Evolutionary conservation across 2,329 filamentous ascomycete genomes (phyloP).

Genomic region (Annulohypoxylon truncatum): DNA sequence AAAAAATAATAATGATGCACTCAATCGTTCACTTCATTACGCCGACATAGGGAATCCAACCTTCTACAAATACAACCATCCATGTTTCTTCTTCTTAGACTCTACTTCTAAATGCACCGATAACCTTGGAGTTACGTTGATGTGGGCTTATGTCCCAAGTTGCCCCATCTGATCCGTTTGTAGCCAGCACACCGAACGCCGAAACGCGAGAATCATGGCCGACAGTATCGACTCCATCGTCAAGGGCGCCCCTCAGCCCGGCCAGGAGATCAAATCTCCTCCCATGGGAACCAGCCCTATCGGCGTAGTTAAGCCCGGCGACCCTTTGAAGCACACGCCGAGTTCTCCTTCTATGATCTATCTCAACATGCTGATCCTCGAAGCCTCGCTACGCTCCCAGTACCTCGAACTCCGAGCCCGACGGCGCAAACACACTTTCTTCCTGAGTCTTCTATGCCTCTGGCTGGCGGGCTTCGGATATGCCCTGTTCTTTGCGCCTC

Average conservation of each 20-base stretch:
- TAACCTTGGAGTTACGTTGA: constrained; percentile 25
- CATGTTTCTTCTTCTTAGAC: constrained; percentile 6
- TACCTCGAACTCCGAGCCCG: constrained; percentile 91
- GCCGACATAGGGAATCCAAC: constrained; percentile 14
- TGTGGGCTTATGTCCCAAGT: constrained; percentile 35
- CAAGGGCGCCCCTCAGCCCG: constrained; percentile 83
- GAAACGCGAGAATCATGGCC: constrained; percentile 60
- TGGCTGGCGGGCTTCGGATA: constrained; percentile 92
- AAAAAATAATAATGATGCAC: constrained; percentile 30
- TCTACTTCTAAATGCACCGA: constrained; percentile 21
- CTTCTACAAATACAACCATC: constrained; percentile 12
- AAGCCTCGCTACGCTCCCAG: constrained; percentile 91
- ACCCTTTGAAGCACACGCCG: constrained; percentile 84
- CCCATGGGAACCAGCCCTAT: constrained; percentile 58
- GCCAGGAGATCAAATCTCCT: constrained; percentile 62
- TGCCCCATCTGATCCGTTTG: constrained; percentile 25
- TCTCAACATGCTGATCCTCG: constrained; percentile 95
- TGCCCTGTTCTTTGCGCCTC: constrained; percentile 91
- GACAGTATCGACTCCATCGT: constrained; percentile 86
- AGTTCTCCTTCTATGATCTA: constrained; percentile 96
- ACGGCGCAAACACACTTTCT: constrained; percentile 91
- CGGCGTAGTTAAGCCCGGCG: constrained; percentile 62
- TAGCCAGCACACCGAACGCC: neutral
- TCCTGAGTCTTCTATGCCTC: constrained; percentile 79
- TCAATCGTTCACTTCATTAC: constrained; percentile 15